A percentile compares a stretch with the other conserved stretches of the same genome.
phyloP scores from a whole-genome alignment of 2,329 filamentous ascomycete genomes.

The Chalaropsis ovoidea region DNA sequence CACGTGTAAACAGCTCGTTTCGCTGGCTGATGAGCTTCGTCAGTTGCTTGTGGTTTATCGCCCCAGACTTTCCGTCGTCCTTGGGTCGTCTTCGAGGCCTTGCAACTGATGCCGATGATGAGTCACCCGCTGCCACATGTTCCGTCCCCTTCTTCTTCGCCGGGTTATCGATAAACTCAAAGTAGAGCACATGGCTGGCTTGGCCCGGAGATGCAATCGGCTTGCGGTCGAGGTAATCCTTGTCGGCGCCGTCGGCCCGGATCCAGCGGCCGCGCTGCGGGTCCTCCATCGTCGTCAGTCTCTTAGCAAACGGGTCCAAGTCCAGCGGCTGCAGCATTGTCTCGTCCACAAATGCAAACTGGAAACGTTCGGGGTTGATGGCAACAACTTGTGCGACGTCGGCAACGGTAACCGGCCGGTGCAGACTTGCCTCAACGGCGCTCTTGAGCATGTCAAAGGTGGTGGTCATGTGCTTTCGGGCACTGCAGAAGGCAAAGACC shows the following conservation, averaged over 20 bases:
- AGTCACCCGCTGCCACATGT: neutral
- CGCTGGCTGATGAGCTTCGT: conserved; percentile 67
- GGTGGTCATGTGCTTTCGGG: conserved; percentile 81
- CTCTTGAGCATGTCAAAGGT: conserved; percentile 81
- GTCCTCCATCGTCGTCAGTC: neutral
- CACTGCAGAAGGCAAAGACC: conserved; percentile 90
- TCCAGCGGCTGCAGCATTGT: conserved; percentile 68
- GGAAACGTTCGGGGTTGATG: conserved; percentile 65
- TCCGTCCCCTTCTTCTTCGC: neutral
- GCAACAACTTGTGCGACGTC: conserved; percentile 77
- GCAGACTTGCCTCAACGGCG: conserved; percentile 74
- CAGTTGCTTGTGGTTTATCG: conserved; percentile 19
- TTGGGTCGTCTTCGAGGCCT: conserved; percentile 83
- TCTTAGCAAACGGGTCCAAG: conserved; percentile 29
- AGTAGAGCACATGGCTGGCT: conserved; percentile 59
- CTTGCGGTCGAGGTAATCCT: neutral
- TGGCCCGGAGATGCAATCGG: neutral
- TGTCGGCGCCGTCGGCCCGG: conserved; percentile 11
- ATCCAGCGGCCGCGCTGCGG: conserved; percentile 14
- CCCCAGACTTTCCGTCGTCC: conserved; percentile 46
- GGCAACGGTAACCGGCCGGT: conserved; percentile 56
- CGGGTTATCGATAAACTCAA: conserved; percentile 77
- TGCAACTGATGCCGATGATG: conserved; percentile 36
- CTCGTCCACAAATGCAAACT: conserved; percentile 80
- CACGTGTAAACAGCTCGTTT: conserved; percentile 70